These are phyloP conservation scores for California macrophylla DNA, from an alignment of 441 rosid genomes.

Conservation along the genomic window DNA sequence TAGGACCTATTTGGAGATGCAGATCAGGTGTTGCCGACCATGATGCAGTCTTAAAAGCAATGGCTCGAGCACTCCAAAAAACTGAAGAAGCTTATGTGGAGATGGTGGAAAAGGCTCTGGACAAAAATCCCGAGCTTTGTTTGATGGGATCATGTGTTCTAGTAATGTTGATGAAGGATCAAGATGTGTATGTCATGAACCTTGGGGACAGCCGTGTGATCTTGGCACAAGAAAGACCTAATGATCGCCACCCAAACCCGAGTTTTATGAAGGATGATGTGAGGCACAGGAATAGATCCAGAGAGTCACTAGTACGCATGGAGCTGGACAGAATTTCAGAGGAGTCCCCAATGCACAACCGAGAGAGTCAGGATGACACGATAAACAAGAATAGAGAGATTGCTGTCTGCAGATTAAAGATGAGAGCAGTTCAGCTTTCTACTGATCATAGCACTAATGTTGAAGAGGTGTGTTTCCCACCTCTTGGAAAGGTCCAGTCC, in stretches of 20 bases:
- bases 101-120: constrained; percentile 81
- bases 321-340: constrained; percentile 93
- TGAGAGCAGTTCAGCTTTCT: constrained; percentile 92
- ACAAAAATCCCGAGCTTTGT: constrained; percentile 79
- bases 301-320: constrained; percentile 76
- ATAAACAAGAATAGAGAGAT: constrained; percentile 81
- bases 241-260: constrained; percentile 63
- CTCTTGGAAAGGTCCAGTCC: constrained; percentile 13
- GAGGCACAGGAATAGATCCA: constrained; percentile 59
- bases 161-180: constrained; percentile 92
- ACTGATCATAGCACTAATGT: constrained; percentile 82
- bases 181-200: constrained; percentile 91
- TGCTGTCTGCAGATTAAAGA: constrained; percentile 69
- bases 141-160: constrained; percentile 92
- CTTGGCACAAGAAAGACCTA: constrained; percentile 77
- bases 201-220: constrained; percentile 88
- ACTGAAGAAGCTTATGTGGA: constrained; percentile 86
- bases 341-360: constrained; percentile 87
- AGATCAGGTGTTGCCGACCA: constrained; percentile 67
- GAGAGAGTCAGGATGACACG: constrained; percentile 52
- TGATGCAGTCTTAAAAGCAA: constrained; percentile 71
- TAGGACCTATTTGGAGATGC: constrained; percentile 69
- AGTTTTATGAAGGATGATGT: constrained; percentile 50
- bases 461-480: constrained; percentile 53
- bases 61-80: constrained; percentile 59